These are phyloP conservation scores for Rauvolfia tetraphylla DNA, from an alignment of 257 asterid genomes.

Conservation along the genomic window DNA sequence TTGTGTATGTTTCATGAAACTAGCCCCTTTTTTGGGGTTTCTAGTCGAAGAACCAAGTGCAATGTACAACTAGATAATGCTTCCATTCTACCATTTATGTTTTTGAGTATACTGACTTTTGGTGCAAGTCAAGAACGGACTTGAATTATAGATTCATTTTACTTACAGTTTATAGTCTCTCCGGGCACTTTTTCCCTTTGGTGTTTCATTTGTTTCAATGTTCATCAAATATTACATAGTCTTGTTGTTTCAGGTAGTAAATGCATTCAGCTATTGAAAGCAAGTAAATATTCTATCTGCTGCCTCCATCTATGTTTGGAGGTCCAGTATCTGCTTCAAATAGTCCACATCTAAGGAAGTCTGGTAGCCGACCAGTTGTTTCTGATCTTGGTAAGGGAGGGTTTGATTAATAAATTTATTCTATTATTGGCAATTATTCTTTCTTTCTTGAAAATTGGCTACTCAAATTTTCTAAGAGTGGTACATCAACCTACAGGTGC, in stretches of 20 bases:
- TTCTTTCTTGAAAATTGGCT: conserved; percentile 11
- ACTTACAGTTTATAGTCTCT: background rate
- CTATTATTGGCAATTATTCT: background rate
- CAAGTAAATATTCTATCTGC: conserved; percentile 19
- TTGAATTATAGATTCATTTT: background rate
- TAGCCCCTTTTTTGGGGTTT: background rate
- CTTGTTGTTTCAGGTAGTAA: conserved; percentile 32
- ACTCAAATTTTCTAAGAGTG: conserved; percentile 14
- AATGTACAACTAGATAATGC: background rate
- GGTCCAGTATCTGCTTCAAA: conserved; percentile 59
- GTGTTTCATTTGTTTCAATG: background rate
- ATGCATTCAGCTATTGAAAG: conserved; percentile 22
- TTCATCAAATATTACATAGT: background rate
- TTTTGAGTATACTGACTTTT: background rate
- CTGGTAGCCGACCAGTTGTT: conserved; percentile 90
- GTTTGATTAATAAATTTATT: conserved; percentile 11
- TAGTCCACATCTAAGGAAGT: conserved; percentile 89
- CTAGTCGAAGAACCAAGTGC: background rate
- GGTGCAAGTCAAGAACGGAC: background rate
- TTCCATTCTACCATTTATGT: background rate
- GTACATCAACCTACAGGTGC: conserved; percentile 27
- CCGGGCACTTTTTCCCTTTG: background rate
- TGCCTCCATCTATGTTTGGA: conserved; percentile 92
- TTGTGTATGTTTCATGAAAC: background rate
- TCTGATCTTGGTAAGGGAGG: conserved; percentile 63